Base-by-base conservation (phyloP, 2,329 filamentous ascomycete genomes). In the Stagonosporopsis vannaccii region DNA sequence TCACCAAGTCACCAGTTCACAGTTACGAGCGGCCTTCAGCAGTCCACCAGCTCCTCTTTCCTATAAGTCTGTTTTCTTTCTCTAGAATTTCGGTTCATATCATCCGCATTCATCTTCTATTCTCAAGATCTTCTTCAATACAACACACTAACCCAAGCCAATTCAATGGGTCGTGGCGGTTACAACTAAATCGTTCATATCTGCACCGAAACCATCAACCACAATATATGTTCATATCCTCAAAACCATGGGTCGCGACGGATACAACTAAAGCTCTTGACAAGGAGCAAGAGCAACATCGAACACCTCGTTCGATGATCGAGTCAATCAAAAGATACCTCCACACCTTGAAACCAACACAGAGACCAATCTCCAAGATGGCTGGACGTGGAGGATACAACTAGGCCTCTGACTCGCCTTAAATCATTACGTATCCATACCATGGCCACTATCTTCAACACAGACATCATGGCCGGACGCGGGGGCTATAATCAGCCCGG, bases 181-280 rank as follows among this genome's bases (percentile, higher is more conserved):
- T 71, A 71, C 66, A 71, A 61, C 56, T 62, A 61, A 43, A 19
- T 15, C 32, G n/a, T 30, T 22, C 11, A 48, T 6, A 37, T 19
- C 9, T 20, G 4, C 7, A 22, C 12, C 25, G 32, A 11, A 8
- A 40, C 48, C 42, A 36, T 11, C 37, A 17, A 39, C 54, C 20
- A 26, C 40, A 33, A 26, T 42, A 54, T 17, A 57, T 49, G 51
- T 51, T 45, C 43, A 51, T 51, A 36, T 42, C 51, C 33, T 55
- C 39, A 8, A 35, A 76, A 73, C 73, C 72, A 61, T 76, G 76
- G 53, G 53, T 17, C 53, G 53, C 47, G 53, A 75, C 61, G 77
- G 77, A 46, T 80, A 79, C 74, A 79, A 79, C 74, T 77, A 69
- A 66, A 59, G 37, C 57, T 33, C 39, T 39, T 30, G 45, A 52